phyloP scores from a whole-genome alignment of 148 eudicot genomes.

The Vaccinium corymbosum region DNA sequence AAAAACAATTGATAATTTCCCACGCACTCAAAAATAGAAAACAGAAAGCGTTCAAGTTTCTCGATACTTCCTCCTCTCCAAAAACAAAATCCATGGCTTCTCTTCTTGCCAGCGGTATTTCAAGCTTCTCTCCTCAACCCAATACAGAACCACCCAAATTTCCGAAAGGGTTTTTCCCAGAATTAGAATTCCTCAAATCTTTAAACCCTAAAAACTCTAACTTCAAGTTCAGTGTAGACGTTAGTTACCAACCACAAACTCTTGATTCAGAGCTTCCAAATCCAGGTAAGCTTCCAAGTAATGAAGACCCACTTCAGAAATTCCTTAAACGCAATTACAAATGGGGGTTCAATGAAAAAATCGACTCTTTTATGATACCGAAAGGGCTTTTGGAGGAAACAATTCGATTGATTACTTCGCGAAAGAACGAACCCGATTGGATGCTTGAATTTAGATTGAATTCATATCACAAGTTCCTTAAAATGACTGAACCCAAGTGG shows the following conservation, averaged over 20 bases:
- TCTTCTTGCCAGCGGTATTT: constrained; percentile 53
- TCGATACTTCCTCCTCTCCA: neutral
- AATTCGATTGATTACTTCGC: constrained; percentile 52
- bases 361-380: constrained; percentile 72
- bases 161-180: constrained; percentile 38
- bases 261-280: constrained; percentile 22
- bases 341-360: constrained; percentile 72
- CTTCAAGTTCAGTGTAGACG: constrained; percentile 47
- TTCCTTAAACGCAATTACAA: constrained; percentile 73
- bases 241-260: constrained; percentile 46
- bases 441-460: constrained; percentile 78
- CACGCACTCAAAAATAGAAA: too few relatives aligned
- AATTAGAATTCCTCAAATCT: constrained; percentile 25
- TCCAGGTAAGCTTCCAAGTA: constrained; percentile 31
- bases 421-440: constrained; percentile 84
- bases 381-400: constrained; percentile 81
- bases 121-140: constrained; percentile 45
- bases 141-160: constrained; percentile 23
- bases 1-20: neutral
- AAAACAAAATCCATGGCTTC: constrained; percentile 53
- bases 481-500: constrained; percentile 79
- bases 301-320: constrained; percentile 68
- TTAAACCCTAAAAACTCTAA: constrained; percentile 25
- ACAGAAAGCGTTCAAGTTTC: too few relatives aligned
- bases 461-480: constrained; percentile 59